Evolutionary conservation across 2,329 filamentous ascomycete species (phyloP).

Genomic region (Graphiopsis chlorocephala): DNA sequence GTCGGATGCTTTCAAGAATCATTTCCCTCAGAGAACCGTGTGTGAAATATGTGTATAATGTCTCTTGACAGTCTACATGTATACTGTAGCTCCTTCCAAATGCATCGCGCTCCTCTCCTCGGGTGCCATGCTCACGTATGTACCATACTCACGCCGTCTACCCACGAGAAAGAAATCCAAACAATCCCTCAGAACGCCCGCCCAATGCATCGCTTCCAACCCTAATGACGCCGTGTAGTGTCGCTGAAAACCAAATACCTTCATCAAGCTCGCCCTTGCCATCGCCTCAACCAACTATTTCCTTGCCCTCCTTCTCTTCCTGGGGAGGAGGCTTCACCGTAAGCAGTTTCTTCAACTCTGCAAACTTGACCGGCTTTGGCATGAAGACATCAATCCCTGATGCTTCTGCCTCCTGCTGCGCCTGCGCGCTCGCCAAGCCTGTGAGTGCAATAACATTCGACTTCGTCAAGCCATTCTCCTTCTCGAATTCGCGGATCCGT

Average conservation of each 20-base stretch:
- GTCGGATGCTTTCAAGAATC: too few relatives aligned
- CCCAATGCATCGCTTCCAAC: background rate
- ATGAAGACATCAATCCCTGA: conserved; percentile 32
- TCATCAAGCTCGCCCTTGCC: too few relatives aligned
- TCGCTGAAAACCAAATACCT: too few relatives aligned
- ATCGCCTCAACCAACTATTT: background rate
- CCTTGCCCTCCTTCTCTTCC: background rate
- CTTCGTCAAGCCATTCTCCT: conserved; percentile 16
- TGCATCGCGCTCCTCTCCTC: too few relatives aligned
- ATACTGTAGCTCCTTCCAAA: too few relatives aligned
- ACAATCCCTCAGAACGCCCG: background rate
- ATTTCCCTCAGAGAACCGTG: too few relatives aligned
- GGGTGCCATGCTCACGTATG: background rate
- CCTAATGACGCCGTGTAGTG: background rate
- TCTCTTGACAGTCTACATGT: too few relatives aligned
- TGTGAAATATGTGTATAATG: too few relatives aligned
- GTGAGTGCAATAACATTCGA: conserved; percentile 29
- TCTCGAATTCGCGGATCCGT: conserved; percentile 23
- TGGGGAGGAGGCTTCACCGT: too few relatives aligned
- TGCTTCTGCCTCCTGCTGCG: conserved; percentile 27
- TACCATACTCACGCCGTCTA: background rate
- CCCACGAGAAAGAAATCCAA: background rate
- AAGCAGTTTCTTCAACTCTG: conserved; percentile 24
- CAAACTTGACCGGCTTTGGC: conserved; percentile 32
- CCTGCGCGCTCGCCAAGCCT: conserved; percentile 28